Evolutionary conservation across 2,329 filamentous ascomycete genomes (phyloP).

Genomic region (Penicillium sp.): DNA sequence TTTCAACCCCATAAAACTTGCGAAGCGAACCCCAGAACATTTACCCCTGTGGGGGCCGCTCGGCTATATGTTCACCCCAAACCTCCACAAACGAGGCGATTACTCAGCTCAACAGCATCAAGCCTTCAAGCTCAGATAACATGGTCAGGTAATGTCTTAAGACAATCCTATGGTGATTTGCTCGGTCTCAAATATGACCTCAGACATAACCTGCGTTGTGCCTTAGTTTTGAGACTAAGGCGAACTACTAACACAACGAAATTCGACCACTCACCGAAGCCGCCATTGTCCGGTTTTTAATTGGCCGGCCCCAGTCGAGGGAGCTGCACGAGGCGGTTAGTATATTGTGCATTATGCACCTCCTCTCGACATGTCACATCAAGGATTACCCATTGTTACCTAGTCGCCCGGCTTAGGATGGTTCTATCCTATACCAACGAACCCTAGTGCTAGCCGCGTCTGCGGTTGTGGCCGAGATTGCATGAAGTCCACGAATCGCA

Average conservation of each 20-base stretch:
- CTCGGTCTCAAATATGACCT: too few relatives aligned
- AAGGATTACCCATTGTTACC: neutral
- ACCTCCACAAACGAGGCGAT: neutral
- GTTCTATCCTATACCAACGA: neutral
- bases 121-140: neutral
- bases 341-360: neutral
- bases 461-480: neutral
- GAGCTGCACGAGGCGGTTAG: neutral
- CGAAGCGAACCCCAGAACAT: constrained; percentile 3
- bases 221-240: neutral
- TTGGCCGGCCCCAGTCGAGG: neutral
- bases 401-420: neutral
- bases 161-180: neutral
- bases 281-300: neutral
- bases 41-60: constrained; percentile 1
- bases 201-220: neutral
- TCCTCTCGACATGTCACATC: constrained; percentile 5
- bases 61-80: constrained; percentile 18
- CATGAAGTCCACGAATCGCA: constrained; percentile 1
- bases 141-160: neutral
- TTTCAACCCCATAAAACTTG: neutral
- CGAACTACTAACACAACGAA: neutral
- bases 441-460: neutral
- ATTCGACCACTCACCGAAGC: neutral
- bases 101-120: neutral